These are phyloP conservation scores for Aspergillus udagawae DNA, from an alignment of 2,329 filamentous ascomycete species.

Conservation along the genomic window DNA sequence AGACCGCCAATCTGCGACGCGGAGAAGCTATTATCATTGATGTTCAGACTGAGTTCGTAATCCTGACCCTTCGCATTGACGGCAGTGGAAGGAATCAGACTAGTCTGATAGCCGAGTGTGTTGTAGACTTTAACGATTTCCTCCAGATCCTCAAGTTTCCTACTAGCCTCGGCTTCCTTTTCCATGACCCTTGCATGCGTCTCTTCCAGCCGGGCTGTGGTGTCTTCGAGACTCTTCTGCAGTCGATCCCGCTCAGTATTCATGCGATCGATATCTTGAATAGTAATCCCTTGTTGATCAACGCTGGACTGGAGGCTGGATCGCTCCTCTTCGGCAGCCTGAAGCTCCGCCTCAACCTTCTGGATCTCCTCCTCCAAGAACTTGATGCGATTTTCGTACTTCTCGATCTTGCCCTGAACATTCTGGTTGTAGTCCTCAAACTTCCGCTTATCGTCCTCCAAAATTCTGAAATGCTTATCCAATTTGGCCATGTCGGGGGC, in stretches of 20 bases:
- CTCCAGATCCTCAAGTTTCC: slow-evolving; percentile 88
- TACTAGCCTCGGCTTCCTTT: slow-evolving; percentile 81
- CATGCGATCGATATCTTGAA: slow-evolving; percentile 99
- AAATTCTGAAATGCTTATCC: slow-evolving; percentile 84
- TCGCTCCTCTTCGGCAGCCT: slow-evolving; percentile 78
- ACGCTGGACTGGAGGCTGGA: slow-evolving; percentile 76
- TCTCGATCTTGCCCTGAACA: slow-evolving; percentile 79
- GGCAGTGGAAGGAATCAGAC: slow-evolving; percentile 78
- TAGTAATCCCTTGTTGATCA: slow-evolving; percentile 89
- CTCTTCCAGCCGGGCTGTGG: slow-evolving; percentile 73
- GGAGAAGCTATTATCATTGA: slow-evolving; percentile 77
- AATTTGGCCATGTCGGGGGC: slow-evolving; percentile 78
- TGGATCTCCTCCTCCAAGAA: slow-evolving; percentile 83
- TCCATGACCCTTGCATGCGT: slow-evolving; percentile 77
- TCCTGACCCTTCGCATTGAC: slow-evolving; percentile 79
- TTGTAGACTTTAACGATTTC: slow-evolving; percentile 88
- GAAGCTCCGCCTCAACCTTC: slow-evolving; percentile 69
- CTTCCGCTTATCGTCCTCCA: slow-evolving; percentile 91
- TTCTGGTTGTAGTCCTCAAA: slow-evolving; percentile 92
- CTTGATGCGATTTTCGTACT: slow-evolving; percentile 75
- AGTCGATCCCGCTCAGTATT: slow-evolving; percentile 89
- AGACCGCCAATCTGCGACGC: slow-evolving; percentile 54
- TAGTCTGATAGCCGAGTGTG: slow-evolving; percentile 87
- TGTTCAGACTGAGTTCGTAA: slow-evolving; percentile 79
- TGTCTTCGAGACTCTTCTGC: slow-evolving; percentile 80